These are phyloP conservation scores for Triticum urartu DNA, from an alignment of 176 grass and related monocot genomes.

Conservation along the genomic window DNA sequence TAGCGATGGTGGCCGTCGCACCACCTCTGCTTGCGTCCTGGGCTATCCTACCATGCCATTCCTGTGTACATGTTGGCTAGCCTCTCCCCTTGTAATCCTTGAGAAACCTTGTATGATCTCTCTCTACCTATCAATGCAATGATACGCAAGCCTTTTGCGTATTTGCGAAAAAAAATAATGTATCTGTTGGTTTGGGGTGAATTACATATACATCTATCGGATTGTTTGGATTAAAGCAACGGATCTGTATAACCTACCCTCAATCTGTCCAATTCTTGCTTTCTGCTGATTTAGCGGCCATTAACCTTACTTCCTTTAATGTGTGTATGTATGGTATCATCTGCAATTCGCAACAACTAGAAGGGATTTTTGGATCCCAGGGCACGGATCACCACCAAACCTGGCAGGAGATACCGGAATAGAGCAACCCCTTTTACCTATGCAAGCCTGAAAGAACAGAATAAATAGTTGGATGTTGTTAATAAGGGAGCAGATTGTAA, in stretches of 20 bases:
- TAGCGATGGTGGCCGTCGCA: too few species aligned
- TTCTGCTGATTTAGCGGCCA: not conserved
- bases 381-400: slow-evolving; percentile 53
- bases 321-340: slow-evolving; percentile 28
- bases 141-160: too few species aligned
- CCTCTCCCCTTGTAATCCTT: too few species aligned
- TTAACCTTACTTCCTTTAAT: not conserved
- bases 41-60: too few species aligned
- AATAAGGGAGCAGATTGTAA: not conserved
- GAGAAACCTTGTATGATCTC: too few species aligned
- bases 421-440: slow-evolving; percentile 45
- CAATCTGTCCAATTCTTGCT: not conserved
- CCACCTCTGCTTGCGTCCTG: too few species aligned
- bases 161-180: not conserved
- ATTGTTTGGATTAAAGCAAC: not conserved
- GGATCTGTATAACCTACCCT: not conserved
- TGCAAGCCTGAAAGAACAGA: slow-evolving; percentile 43
- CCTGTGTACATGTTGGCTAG: too few species aligned
- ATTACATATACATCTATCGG: not conserved
- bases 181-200: not conserved
- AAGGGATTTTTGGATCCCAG: slow-evolving; percentile 43
- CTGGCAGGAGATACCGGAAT: slow-evolving; percentile 30
- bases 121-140: too few species aligned
- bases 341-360: slow-evolving; percentile 51
- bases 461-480: not conserved